Conservation (phyloP, 495 filamentous ascomycete species). For the Lophium mytilinum region DNA sequence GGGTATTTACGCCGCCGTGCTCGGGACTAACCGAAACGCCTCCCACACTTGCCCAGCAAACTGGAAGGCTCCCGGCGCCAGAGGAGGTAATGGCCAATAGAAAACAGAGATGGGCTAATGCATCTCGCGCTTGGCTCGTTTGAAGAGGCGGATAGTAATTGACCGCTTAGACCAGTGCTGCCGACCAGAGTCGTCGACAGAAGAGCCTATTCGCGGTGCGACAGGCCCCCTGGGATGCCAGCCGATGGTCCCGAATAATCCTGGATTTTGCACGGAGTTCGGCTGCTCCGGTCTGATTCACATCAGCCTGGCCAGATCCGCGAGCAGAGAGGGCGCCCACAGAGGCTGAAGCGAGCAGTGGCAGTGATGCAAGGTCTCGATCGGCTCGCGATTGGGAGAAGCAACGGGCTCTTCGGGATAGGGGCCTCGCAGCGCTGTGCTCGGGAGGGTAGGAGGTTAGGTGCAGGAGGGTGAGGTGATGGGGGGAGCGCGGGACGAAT, state of each 20-base stretch:
- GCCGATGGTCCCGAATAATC: slow-evolving; percentile 1
- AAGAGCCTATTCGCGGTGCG: slow-evolving; percentile 4
- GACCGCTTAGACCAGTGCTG: background rate
- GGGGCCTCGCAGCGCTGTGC: slow-evolving; percentile 5
- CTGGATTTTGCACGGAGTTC: slow-evolving; percentile 1
- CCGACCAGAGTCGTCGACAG: slow-evolving; percentile 6
- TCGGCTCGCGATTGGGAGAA: background rate
- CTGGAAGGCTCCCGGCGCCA: slow-evolving; percentile 16
- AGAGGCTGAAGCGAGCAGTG: background rate
- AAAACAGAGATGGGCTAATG: slow-evolving; percentile 4
- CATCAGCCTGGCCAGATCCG: slow-evolving; percentile 13
- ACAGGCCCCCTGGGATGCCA: slow-evolving; percentile 2
- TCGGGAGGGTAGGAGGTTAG: slow-evolving; percentile 11
- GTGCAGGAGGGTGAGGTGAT: slow-evolving; percentile 3
- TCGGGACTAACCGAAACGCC: slow-evolving; percentile 23
- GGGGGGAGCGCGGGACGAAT: slow-evolving; percentile 3
- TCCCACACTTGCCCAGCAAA: slow-evolving; percentile 22
- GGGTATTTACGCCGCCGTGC: slow-evolving; percentile 11
- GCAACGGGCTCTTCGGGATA: background rate
- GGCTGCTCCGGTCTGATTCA: slow-evolving; percentile 6
- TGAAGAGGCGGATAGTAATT: slow-evolving; percentile 3
- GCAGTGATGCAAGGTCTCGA: background rate
- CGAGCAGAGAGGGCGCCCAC: slow-evolving; percentile 8
- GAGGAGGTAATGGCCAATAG: slow-evolving; percentile 4
- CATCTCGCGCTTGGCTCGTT: slow-evolving; percentile 10